Conservation (phyloP, 108 stramenopile genomes). For the Nitzschia putrida region DNA sequence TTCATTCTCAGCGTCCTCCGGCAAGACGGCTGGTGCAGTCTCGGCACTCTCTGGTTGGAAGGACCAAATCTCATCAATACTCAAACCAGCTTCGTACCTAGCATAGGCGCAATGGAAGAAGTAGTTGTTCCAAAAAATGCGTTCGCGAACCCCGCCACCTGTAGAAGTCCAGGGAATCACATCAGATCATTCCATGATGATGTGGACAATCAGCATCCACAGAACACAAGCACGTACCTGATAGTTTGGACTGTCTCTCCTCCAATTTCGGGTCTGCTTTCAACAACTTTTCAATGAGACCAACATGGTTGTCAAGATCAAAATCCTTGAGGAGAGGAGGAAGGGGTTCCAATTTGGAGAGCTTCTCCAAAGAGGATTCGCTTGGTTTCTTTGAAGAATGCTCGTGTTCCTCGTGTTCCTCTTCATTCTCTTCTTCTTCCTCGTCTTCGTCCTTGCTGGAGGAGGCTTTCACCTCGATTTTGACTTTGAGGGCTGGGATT, state of each 20-base stretch:
- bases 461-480: conserved; percentile 9
- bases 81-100: conserved; percentile 82
- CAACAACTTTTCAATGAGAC: conserved; percentile 75
- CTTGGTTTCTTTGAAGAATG: conserved; percentile 33
- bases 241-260: conserved; percentile 61
- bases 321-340: conserved; percentile 71
- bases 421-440: conserved; percentile 30
- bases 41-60: conserved; percentile 35
- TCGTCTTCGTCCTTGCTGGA: conserved; percentile 44
- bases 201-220: background rate
- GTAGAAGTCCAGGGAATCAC: background rate
- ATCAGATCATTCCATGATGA: conserved; percentile 1
- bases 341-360: conserved; percentile 73
- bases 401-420: conserved; percentile 21
- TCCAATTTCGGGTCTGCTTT: conserved; percentile 68
- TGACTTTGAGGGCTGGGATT: conserved; percentile 52
- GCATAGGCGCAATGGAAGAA: conserved; percentile 88
- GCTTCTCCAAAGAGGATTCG: conserved; percentile 55
- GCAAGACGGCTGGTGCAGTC: background rate
- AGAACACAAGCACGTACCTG: conserved; percentile 33
- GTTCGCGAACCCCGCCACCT: conserved; percentile 68
- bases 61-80: conserved; percentile 90
- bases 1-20: background rate
- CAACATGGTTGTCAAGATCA: conserved; percentile 84
- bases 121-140: conserved; percentile 82